Evolutionary conservation across 306 rosid genomes (phyloP), one percentile per base, ranked within the genome.

Genomic region (Carpinus viminea): DNA sequence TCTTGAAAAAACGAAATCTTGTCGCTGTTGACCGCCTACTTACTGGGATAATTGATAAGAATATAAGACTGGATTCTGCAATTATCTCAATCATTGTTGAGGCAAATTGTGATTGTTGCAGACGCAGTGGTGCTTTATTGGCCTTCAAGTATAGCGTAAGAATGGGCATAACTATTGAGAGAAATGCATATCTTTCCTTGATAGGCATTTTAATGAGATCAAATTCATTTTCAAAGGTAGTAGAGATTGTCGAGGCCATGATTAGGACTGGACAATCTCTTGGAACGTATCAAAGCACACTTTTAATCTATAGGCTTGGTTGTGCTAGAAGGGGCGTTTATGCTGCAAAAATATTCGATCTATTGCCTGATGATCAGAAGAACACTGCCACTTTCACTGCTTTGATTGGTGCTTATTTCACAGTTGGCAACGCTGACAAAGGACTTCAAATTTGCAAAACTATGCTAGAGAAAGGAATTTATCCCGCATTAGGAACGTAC

Each of bases 351-450:
- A 61, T 93, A 70, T 91, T 91, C 80, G 80, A 82, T 82, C 53
- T 85, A 41, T 84, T 93, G 86, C 89, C 91, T n/a, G 84, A 80
- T 78, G 90, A 84, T 78, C 89, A 82, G 64, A 90, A 87, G 86
- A 87, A 93, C 79, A 79, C 85, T 47, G 87, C 93, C 74, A 85
- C 97, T 78, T 93, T 87, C 83, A 93, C 96, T 79, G 89, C 97
- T 84, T 79, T 93, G 82, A 87, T 90, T 21, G 86, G 88, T 54
- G 90, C 69, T 72, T 91, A 89, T 79, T 87, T 89, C 81, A 85
- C 87, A 55, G 88, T 86, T 78, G 89, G 88, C 74, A 89, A 87
- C 79, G 85, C 81, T 84, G 85, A 82, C 41, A 83, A 82, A 81
- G 96, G 91, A 54, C 97, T 91, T 60, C 78, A 82, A 83, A 81